Percentiles rank a stretch among this genome's conserved stretches.
phyloP scores from a whole-genome alignment of 116 monocot genomes.

The Posidonia oceanica region DNA sequence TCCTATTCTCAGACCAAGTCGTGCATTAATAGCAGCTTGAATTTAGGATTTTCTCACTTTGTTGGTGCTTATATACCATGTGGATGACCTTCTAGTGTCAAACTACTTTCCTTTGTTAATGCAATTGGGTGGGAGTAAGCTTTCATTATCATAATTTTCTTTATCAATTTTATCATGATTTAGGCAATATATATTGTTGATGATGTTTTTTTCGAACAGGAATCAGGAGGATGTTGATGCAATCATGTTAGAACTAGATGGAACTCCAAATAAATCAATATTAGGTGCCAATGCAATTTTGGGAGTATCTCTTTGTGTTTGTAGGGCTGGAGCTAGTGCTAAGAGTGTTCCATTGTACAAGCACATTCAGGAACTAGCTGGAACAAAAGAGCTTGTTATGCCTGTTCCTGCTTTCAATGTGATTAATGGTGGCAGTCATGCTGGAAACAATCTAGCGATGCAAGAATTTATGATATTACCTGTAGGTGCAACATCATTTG shows the following conservation, averaged over 20 bases:
- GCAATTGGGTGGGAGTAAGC: no score
- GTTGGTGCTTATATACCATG: no score
- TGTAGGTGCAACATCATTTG: slow-evolving; percentile 80
- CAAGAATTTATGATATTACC: slow-evolving; percentile 98
- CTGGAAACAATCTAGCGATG: slow-evolving; percentile 94
- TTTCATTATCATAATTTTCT: no score
- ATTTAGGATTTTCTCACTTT: background rate
- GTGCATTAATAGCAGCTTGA: background rate
- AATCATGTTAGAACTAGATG: slow-evolving; percentile 87
- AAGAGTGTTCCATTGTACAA: slow-evolving; percentile 75
- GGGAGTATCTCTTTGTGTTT: slow-evolving; percentile 82
- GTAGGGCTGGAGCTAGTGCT: slow-evolving; percentile 89
- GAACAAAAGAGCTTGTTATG: slow-evolving; percentile 84
- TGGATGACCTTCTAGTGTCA: no score
- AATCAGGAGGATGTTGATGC: slow-evolving; percentile 73
- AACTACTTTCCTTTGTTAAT: no score
- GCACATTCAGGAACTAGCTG: slow-evolving; percentile 87
- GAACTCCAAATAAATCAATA: slow-evolving; percentile 85
- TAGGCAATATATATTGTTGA: no score
- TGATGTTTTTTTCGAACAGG: slow-evolving; percentile 20
- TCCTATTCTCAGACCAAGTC: no score
- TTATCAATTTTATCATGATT: no score
- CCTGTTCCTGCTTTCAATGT: slow-evolving; percentile 98
- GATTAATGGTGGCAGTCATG: slow-evolving; percentile 95
- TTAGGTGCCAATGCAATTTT: slow-evolving; percentile 91